Base-by-base conservation (phyloP, 2,329 filamentous ascomycete genomes). In the Pseudogymnoascus sp. region DNA sequence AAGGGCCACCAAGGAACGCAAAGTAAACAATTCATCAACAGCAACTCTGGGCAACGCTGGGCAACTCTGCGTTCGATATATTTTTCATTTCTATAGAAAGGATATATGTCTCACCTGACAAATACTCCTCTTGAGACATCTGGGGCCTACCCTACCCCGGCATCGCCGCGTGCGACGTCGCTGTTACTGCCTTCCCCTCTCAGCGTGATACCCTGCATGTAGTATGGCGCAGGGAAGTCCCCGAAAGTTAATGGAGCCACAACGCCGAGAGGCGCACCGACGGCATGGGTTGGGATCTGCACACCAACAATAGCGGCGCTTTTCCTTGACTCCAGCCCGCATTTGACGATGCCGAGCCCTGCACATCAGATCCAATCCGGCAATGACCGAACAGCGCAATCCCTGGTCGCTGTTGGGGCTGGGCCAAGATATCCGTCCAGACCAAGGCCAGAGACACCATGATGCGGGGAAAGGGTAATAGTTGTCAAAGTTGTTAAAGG, bases 291-390 rank as follows among this genome's bases (percentile, higher is more conserved):
- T 57, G 15, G 10, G 26, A 19, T 2, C 26, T 33, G n/a, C 26
- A 57, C 5, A 2, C 10, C 47, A 19, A 17, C 26, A 57, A 57
- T 57, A 19, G 26, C 47, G 47, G 47, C 47, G 26, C 47, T 57
- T 57, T 57, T 19, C n/a, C 47, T 19, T 33, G 26, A 33, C 47
- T 33, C 26, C n/a, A 53, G 47, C 47, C 47, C 47, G 47, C 47
- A 33, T 57, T 28, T 57, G 47, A 57, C 47, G 47, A 57, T 57
- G 47, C 47, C 47, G 28, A 17, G 26, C 47, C 47, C 47, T 57
- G 47, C 26, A 57, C 9, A 31, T 33, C 26, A 9, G 2, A 57
- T 6, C 47, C 47, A 57, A 57, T 57, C 47, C 47, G 47, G 47
- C 47, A 57, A 33, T 33, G 6, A 8, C 3, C 8, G 28, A 17